Base-by-base conservation (phyloP, 768 basidiomycete genomes). In the Tylopilus balloui region DNA sequence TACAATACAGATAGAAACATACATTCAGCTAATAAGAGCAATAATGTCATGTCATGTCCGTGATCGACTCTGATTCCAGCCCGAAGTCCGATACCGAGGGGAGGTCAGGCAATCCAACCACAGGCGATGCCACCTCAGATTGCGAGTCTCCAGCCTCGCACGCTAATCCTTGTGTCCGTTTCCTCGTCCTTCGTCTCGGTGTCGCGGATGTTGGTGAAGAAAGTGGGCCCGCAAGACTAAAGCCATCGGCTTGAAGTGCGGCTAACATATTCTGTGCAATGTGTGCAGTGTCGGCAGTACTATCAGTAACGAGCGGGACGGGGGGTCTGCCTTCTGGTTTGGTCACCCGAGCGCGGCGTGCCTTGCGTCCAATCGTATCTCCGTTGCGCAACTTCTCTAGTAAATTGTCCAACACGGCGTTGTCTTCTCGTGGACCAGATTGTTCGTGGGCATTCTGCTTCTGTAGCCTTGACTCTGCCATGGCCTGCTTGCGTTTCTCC, bases 181-280 rank as follows among this genome's bases (percentile, higher is more conserved):
- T 56, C 45, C 70, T 62, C 21, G 52, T 6, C 31, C 59, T 60
- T 36, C 69, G 57, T 54, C 64, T 63, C 34, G 59, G 52, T 41
- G 58, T 55, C 23, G 70, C 54, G 27, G 69, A 58, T 15, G 75
- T 72, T n/a, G 80, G 78, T 9, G 82, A 75, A 15, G 73, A 67
- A 11, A 81, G 73, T 10, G 68, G 64, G 48, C 78, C 70, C 12
- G 66, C 49, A 1, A 65, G 58, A 21, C 55, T 71, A 63, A 88
- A 88, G 0, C 84, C 88, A 53, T 84, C 79, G 6, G 83, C 79
- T 64, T 91, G 76, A 24, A 92, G 74, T 32, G 75, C 78, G 7
- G 84, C 85, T 46, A 92, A 65, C 85, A 92, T 86, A 55, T 84
- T 80, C 45, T 78, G 78, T 4, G 90, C 90, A 41, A 79, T 70